Conservation (phyloP, 2,329 filamentous ascomycete genomes). For the Cordyceps farinosa region DNA sequence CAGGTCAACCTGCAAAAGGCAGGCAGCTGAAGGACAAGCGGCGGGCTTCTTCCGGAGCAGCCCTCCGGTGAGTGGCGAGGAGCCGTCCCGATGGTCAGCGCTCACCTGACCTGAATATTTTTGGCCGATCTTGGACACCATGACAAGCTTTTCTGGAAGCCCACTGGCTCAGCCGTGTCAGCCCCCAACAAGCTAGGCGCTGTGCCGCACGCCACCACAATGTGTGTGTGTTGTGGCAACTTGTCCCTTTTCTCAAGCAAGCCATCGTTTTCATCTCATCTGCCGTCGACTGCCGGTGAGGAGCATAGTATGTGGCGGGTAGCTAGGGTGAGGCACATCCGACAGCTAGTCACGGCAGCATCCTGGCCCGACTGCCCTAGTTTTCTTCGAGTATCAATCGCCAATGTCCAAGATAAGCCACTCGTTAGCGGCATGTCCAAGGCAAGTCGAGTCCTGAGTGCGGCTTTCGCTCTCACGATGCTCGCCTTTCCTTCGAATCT, state of each 20-base stretch:
- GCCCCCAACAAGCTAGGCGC: background rate
- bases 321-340: background rate
- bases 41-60: background rate
- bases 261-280: no score
- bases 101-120: background rate
- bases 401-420: background rate
- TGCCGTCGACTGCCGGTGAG: no score
- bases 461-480: background rate
- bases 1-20: background rate
- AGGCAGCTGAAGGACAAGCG: background rate
- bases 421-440: background rate
- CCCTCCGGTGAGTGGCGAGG: background rate
- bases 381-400: background rate
- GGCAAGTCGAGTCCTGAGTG: background rate
- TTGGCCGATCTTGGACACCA: background rate
- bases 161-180: background rate
- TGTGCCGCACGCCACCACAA: background rate
- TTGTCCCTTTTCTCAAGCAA: no score
- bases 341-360: background rate
- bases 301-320: background rate
- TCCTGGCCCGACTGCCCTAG: background rate
- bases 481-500: background rate
- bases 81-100: background rate
- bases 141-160: background rate
- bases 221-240: background rate